phyloP scores from a whole-genome alignment of 2,329 filamentous ascomycete species.

The Fusarium sp. region DNA sequence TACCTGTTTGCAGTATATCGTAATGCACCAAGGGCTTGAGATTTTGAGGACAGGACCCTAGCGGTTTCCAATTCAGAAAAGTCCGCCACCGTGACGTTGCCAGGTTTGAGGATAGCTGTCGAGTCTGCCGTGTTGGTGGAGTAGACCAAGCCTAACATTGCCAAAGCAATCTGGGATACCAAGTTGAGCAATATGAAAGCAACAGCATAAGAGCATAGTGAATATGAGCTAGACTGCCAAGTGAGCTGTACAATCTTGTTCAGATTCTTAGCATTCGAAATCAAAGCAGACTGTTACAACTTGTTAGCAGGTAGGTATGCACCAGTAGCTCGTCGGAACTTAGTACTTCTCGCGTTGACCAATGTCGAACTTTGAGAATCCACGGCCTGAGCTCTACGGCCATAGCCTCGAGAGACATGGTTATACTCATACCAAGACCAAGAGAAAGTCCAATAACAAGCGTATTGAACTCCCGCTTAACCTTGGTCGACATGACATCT shows the following conservation, averaged over 20 bases:
- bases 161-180: constrained; percentile 55
- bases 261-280: constrained; percentile 38
- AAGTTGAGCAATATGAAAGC: constrained; percentile 37
- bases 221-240: constrained; percentile 24
- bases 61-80: constrained; percentile 51
- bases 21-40: constrained; percentile 47
- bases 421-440: constrained; percentile 51
- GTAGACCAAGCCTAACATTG: constrained; percentile 57
- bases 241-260: constrained; percentile 35
- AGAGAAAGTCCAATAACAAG: constrained; percentile 57
- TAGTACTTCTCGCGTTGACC: constrained; percentile 55
- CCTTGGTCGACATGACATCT: constrained; percentile 32
- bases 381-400: constrained; percentile 59
- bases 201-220: constrained; percentile 31
- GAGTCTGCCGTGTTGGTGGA: constrained; percentile 54
- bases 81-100: constrained; percentile 52
- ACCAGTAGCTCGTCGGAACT: not conserved
- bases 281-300: constrained; percentile 30
- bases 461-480: constrained; percentile 57
- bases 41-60: constrained; percentile 43
- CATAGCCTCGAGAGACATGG: constrained; percentile 57
- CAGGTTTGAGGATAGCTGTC: constrained; percentile 47
- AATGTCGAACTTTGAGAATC: constrained; percentile 53
- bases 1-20: constrained; percentile 58
- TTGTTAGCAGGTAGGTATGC: not conserved